Evolutionary conservation across 805 yeast species (phyloP).

Genomic region (Saturnispora silvae): DNA sequence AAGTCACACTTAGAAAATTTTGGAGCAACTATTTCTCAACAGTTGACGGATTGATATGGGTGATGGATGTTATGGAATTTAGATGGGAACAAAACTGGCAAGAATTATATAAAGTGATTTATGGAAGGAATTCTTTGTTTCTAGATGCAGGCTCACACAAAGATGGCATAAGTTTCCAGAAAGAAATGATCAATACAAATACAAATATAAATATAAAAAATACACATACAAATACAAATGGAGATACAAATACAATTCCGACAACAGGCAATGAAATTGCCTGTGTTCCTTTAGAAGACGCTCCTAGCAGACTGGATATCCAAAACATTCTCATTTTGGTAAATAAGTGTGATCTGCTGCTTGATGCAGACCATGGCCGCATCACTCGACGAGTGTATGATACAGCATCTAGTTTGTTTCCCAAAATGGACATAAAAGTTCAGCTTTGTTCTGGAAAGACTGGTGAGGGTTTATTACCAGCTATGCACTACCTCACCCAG

Average conservation of each 20-base stretch:
- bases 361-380: slow-evolving; percentile 13
- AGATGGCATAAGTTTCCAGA: too few relatives aligned
- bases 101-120: too few relatives aligned
- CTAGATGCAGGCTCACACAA: too few relatives aligned
- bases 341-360: slow-evolving; percentile 62
- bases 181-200: too few relatives aligned
- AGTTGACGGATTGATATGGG: slow-evolving; percentile 84
- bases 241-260: too few relatives aligned
- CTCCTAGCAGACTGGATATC: slow-evolving; percentile 58
- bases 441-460: slow-evolving; percentile 40
- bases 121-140: too few relatives aligned
- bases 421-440: slow-evolving; percentile 25
- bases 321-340: slow-evolving; percentile 52
- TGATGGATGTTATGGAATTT: slow-evolving; percentile 72
- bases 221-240: too few relatives aligned
- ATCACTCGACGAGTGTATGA: background rate
- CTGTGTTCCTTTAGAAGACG: too few relatives aligned
- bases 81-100: slow-evolving; percentile 60
- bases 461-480: slow-evolving; percentile 30
- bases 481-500: slow-evolving; percentile 33
- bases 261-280: too few relatives aligned
- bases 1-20: slow-evolving; percentile 78
- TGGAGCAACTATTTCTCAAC: slow-evolving; percentile 97
- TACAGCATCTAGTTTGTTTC: too few relatives aligned
- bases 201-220: too few relatives aligned